Percentiles rank a stretch among this genome's conserved stretches.
phyloP scores from a whole-genome alignment of 495 filamentous ascomycete species.

The Cenococcum geophilum region DNA sequence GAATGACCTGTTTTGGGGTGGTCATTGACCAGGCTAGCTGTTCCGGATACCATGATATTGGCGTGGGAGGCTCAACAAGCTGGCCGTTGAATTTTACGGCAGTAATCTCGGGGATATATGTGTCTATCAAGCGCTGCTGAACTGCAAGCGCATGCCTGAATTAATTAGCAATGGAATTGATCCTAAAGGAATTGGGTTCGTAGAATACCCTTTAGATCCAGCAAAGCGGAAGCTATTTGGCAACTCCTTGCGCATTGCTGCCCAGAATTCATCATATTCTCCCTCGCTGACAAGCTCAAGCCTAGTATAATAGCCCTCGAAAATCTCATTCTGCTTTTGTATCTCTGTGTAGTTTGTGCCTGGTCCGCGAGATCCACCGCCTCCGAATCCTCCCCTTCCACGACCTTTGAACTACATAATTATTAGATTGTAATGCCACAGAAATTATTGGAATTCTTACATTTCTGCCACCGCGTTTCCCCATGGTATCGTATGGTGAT shows the following conservation, averaged over 20 bases:
- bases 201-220: constrained; percentile 71
- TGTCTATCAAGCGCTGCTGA: constrained; percentile 73
- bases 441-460: background rate
- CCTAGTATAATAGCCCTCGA: constrained; percentile 77
- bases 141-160: constrained; percentile 78
- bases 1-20: constrained; percentile 86
- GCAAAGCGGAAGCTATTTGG: constrained; percentile 97
- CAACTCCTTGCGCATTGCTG: constrained; percentile 67
- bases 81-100: constrained; percentile 73
- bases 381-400: constrained; percentile 34
- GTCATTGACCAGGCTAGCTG: constrained; percentile 93
- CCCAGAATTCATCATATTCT: constrained; percentile 77
- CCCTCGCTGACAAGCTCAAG: constrained; percentile 64
- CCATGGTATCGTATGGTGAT: constrained; percentile 8
- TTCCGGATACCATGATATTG: constrained; percentile 88
- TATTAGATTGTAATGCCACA: background rate
- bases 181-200: background rate
- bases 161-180: constrained; percentile 8
- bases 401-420: constrained; percentile 17
- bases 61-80: constrained; percentile 68
- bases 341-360: constrained; percentile 51
- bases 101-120: constrained; percentile 82
- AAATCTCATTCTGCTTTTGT: constrained; percentile 63
- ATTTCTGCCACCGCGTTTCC: constrained; percentile 16
- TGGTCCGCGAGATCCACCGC: constrained; percentile 32